Evolutionary conservation across 352 stramenopile genomes (phyloP).

Genomic region (Phytophthora rubi): DNA sequence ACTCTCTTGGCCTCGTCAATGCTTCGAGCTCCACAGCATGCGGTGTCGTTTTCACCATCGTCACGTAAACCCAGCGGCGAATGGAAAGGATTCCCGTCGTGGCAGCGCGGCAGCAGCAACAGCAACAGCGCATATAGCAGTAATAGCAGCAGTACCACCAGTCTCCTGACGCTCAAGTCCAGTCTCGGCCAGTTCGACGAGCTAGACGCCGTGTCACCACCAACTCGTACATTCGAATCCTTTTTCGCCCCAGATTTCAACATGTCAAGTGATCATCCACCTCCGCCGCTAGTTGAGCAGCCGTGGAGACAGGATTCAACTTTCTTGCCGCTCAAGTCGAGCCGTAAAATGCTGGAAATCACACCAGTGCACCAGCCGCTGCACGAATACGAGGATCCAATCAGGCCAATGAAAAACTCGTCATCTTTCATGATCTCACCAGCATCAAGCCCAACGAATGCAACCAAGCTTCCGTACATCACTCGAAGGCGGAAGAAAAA

Average conservation of each 20-base stretch:
- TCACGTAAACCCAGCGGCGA: slow-evolving; percentile 14
- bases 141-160: slow-evolving; percentile 18
- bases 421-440: slow-evolving; percentile 10
- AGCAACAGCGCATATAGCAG: slow-evolving; percentile 3
- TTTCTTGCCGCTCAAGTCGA: slow-evolving; percentile 30
- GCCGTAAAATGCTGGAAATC: slow-evolving; percentile 12
- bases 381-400: slow-evolving; percentile 21
- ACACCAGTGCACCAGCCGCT: slow-evolving; percentile 7
- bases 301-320: slow-evolving; percentile 31
- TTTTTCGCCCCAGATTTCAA: slow-evolving; percentile 48
- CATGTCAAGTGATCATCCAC: slow-evolving; percentile 8
- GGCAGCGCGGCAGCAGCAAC: slow-evolving; percentile 3
- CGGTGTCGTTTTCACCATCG: slow-evolving; percentile 1
- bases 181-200: slow-evolving; percentile 25
- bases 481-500: slow-evolving; percentile 39
- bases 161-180: slow-evolving; percentile 26
- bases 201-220: slow-evolving; percentile 17
- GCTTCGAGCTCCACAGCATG: slow-evolving; percentile 12
- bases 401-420: slow-evolving; percentile 19
- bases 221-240: slow-evolving; percentile 48
- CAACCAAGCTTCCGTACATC: slow-evolving; percentile 55
- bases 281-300: slow-evolving; percentile 23
- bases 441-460: slow-evolving; percentile 32
- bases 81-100: slow-evolving; percentile 24
- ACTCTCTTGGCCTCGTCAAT: slow-evolving; percentile 13